These are phyloP conservation scores for Cyclotella atomus DNA, from an alignment of 108 stramenopile species.

Conservation along the genomic window DNA sequence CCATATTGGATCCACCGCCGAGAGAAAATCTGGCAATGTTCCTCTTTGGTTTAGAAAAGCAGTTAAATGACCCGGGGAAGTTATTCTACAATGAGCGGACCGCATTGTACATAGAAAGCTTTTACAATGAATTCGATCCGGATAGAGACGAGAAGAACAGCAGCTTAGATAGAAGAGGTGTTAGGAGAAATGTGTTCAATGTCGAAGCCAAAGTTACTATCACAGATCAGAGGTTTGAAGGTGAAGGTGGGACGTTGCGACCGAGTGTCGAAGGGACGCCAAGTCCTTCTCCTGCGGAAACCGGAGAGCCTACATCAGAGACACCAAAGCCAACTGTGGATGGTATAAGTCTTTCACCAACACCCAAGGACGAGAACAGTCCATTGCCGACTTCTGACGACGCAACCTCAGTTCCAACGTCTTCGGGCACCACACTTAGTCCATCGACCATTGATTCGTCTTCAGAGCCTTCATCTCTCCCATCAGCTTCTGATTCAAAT, in stretches of 20 bases:
- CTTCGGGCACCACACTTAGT: too few species aligned
- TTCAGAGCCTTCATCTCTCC: too few species aligned
- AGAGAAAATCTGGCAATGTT: neutral
- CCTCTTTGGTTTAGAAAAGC: slow-evolving; percentile 1
- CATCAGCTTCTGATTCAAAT: too few species aligned
- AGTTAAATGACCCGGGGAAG: neutral
- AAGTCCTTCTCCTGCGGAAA: neutral
- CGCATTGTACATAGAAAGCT: slow-evolving; percentile 19
- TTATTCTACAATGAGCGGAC: slow-evolving; percentile 10
- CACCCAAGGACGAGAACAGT: neutral
- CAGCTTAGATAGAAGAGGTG: neutral
- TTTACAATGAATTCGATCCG: slow-evolving; percentile 17
- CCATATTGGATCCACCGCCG: neutral
- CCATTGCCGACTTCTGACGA: neutral
- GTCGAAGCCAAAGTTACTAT: slow-evolving; percentile 10
- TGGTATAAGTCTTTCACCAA: neutral
- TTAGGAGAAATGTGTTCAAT: neutral
- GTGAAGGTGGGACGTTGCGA: neutral
- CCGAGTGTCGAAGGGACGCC: neutral
- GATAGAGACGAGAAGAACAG: neutral
- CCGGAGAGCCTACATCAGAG: neutral
- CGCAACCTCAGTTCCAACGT: neutral
- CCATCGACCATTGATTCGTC: too few species aligned
- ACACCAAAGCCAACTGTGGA: neutral
- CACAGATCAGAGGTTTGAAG: neutral